A percentile compares a stretch with the other conserved stretches of the same genome.
Conservation (phyloP, 768 basidiomycete species). For the Bullera alba region DNA sequence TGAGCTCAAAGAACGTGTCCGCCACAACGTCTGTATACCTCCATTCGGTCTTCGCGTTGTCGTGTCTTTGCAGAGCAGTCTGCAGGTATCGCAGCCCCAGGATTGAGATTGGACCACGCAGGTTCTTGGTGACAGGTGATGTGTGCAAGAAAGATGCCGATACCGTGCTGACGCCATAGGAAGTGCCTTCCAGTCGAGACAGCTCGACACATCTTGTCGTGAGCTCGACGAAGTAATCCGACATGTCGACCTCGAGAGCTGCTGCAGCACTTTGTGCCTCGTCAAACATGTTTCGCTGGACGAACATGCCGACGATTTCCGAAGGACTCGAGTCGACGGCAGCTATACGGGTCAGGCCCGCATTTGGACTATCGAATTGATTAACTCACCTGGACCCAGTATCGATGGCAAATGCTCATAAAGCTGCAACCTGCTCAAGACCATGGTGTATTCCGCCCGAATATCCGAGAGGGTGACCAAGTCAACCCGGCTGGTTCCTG, state of each 20-base stretch:
- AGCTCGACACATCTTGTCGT: constrained; percentile 72
- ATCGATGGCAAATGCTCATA: constrained; percentile 59
- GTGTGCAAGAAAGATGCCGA: constrained; percentile 68
- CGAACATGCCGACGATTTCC: constrained; percentile 68
- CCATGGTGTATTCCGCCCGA: constrained; percentile 53
- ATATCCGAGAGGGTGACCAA: constrained; percentile 68
- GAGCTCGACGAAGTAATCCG: constrained; percentile 70
- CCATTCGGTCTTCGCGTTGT: constrained; percentile 62
- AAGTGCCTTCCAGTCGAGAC: constrained; percentile 42
- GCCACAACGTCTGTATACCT: constrained; percentile 69
- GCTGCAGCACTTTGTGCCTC: constrained; percentile 70
- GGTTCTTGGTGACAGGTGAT: constrained; percentile 55
- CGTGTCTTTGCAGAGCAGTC: constrained; percentile 68
- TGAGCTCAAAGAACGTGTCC: constrained; percentile 66
- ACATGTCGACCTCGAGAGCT: constrained; percentile 75
- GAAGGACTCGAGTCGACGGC: constrained; percentile 25
- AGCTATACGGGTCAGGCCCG: background rate
- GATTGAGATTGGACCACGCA: constrained; percentile 72
- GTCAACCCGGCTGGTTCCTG: constrained; percentile 64
- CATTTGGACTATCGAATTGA: background rate
- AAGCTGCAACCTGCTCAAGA: constrained; percentile 71
- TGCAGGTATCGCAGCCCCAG: constrained; percentile 86
- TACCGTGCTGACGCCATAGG: constrained; percentile 51
- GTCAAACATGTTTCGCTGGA: constrained; percentile 71
- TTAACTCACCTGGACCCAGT: constrained; percentile 56